Conservation (phyloP, 768 basidiomycete species). For the Mycena rebaudengoi region DNA sequence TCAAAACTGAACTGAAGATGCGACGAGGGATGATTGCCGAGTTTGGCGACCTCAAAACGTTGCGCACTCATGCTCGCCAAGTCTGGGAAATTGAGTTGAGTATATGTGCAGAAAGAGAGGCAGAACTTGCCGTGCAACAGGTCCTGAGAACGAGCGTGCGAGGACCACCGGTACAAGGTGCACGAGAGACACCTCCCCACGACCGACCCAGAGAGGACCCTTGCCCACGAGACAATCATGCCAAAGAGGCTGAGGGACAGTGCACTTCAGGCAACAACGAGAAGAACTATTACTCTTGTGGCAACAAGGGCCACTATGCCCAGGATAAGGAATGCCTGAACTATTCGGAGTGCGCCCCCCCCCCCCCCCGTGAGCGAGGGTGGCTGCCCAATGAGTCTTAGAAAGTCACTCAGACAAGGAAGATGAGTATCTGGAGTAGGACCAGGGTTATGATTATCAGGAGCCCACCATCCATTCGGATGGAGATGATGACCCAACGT, state of each 20-base stretch:
- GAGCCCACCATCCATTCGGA: not conserved
- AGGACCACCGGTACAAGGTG: no score
- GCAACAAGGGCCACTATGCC: not conserved
- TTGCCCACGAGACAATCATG: no score
- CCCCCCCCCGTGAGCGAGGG: not conserved
- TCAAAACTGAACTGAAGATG: not conserved
- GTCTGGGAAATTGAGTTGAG: not conserved
- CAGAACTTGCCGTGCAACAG: no score
- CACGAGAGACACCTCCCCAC: no score
- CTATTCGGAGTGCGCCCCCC: not conserved
- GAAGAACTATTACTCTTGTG: not conserved
- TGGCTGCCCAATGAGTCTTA: not conserved
- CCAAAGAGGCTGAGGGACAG: no score
- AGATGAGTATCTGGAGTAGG: not conserved
- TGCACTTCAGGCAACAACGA: not conserved
- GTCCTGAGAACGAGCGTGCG: no score
- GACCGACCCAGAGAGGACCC: no score
- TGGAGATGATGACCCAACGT: no score
- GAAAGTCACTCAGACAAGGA: not conserved
- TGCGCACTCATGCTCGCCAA: not conserved
- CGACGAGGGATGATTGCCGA: not conserved
- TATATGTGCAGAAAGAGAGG: no score
- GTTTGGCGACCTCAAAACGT: not conserved
- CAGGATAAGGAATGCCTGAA: not conserved
- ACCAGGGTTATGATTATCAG: no score